Conservation (phyloP, 1,284 basidiomycete species). For the Puccinia triticina region DNA sequence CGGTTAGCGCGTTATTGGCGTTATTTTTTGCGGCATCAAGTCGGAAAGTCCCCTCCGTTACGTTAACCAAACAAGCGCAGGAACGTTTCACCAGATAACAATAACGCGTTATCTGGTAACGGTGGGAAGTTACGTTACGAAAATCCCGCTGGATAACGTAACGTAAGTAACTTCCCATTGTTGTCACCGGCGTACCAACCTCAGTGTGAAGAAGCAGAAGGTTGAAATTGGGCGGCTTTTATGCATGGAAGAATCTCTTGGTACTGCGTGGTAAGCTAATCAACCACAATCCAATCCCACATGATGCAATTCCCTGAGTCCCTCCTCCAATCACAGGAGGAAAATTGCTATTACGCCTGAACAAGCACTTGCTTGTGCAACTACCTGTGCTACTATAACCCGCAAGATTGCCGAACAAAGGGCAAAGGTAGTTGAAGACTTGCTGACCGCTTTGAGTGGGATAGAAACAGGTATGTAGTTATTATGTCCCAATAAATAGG, state of each 20-base stretch:
- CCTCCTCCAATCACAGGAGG: neutral
- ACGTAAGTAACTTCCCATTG: too few relatives aligned
- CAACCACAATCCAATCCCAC: neutral
- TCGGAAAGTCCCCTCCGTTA: too few relatives aligned
- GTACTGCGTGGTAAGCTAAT: neutral
- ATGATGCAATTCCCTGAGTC: neutral
- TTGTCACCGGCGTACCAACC: too few relatives aligned
- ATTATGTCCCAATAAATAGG: neutral
- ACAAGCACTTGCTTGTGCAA: constrained; percentile 9
- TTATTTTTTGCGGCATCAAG: too few relatives aligned
- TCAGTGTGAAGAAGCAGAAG: neutral
- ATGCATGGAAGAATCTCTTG: neutral
- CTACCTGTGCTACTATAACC: neutral
- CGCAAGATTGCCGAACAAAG: neutral
- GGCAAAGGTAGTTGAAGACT: neutral
- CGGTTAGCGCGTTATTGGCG: too few relatives aligned
- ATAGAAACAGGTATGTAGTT: neutral
- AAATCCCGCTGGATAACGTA: too few relatives aligned
- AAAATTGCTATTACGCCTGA: neutral
- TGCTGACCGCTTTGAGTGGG: neutral
- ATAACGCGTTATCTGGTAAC: too few relatives aligned
- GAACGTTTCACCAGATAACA: too few relatives aligned
- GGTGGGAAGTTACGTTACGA: too few relatives aligned
- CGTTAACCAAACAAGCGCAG: too few relatives aligned
- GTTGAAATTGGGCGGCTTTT: constrained; percentile 17